Evolutionary conservation across 805 yeast species (phyloP), one percentile per base, ranked within the genome.

Genomic region (Brettanomyces naardenensis): DNA sequence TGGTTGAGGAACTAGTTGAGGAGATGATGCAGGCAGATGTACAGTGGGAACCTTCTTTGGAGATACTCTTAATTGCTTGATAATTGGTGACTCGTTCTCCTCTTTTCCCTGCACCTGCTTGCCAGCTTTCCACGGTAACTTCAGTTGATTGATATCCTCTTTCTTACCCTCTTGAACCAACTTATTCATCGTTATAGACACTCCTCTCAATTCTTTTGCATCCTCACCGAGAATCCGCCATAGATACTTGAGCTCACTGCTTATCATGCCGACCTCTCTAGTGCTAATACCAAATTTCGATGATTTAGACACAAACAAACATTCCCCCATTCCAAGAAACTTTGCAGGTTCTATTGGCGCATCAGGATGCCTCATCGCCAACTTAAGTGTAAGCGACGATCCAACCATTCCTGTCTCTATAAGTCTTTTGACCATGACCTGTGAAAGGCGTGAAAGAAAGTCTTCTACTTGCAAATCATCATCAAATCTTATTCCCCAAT

Each of bases 401-500:
- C 87, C 86, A 20, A 62, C 51, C 51, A 70, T 62, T 3, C 66
- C 58, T 20, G 75, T 48, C 14, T 62, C 66, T 2, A 57, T 43
- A 39, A 88, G 51, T 37, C 95, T 65, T 0, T 58, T 44, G 35
- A 69, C 61, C 35, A 92, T 51, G 49, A 87, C 95, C 22, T 60
- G 58, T 1, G 81, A 65, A 34, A 88, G 59, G 15, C 71, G 60
- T 26, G 65, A 60, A 7, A 86, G 52, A 50, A 90, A 92, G 4
- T 39, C 46, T 44, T 81, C 89, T 19, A 81, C 73, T 51, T 90
- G 86, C 0, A 58, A 54, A 22, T 71, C 64, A 1, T 62, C 63
- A 23, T 75, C 71, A 45, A 89, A 82, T 34, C 97, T 54, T 1
- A 90, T 83, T 0, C 96, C 97, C 80, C 87, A 90, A 44, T 87